Percentiles rank a stretch among this genome's conserved stretches.
Evolutionary conservation across 495 filamentous ascomycete species (phyloP).

Genomic region (Aspergillus bridgeri): DNA sequence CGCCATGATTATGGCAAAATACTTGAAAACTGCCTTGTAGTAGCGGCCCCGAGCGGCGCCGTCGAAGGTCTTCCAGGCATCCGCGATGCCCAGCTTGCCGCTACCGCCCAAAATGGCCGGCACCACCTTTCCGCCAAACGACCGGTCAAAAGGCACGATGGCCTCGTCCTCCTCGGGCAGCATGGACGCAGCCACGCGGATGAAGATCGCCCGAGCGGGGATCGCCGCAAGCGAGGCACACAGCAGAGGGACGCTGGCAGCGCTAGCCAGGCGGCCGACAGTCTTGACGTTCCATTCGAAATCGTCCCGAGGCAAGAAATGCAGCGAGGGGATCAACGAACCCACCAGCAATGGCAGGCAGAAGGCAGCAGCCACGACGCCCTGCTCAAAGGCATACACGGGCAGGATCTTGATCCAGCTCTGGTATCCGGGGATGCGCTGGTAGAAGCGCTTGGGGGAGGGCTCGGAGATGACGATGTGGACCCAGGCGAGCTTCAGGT

Average conservation of each 20-base stretch:
- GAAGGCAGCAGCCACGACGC: conserved; percentile 32
- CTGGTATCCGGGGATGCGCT: conserved; percentile 45
- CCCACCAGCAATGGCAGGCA: conserved; percentile 37
- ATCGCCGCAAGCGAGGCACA: conserved; percentile 50
- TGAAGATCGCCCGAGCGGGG: conserved; percentile 59
- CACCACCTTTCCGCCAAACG: conserved; percentile 57
- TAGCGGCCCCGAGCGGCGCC: conserved; percentile 62
- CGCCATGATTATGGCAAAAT: conserved; percentile 49
- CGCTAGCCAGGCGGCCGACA: conserved; percentile 29
- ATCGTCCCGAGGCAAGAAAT: conserved; percentile 16
- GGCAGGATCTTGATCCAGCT: conserved; percentile 50
- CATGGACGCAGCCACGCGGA: conserved; percentile 69
- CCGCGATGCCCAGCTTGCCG: conserved; percentile 62
- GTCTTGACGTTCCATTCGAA: conserved; percentile 15
- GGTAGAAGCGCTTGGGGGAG: conserved; percentile 47
- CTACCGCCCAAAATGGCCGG: conserved; percentile 65
- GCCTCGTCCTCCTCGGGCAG: conserved; percentile 65
- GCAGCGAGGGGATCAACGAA: conserved; percentile 21
- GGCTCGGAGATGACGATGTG: conserved; percentile 59
- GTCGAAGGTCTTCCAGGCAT: conserved; percentile 70
- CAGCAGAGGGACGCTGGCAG: conserved; percentile 34
- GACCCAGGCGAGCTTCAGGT: conserved; percentile 55
- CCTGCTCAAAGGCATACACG: conserved; percentile 44
- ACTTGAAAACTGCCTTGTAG: conserved; percentile 65
- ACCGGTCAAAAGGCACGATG: conserved; percentile 74